Base-by-base conservation (phyloP, 2,329 filamentous ascomycete species). In the Dactylonectria estremocensis region DNA sequence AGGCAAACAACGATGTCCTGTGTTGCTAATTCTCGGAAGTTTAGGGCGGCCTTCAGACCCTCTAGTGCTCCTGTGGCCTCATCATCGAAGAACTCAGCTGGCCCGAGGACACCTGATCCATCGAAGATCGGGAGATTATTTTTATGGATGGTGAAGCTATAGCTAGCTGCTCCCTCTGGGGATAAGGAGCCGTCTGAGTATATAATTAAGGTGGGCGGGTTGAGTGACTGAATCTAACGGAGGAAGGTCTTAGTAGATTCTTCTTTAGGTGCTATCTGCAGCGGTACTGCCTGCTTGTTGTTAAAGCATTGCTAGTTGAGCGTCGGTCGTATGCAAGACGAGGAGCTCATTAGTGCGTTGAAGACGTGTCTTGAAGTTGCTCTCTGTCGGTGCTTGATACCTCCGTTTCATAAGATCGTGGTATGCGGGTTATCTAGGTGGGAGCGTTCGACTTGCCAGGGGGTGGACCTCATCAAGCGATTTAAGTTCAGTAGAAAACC, bases 81-180 rank as follows among this genome's bases (percentile, higher is more conserved):
- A 8, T 61, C 64, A 35, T 72, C 56, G n/a, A 72, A 71, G 46
- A 72, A 64, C 35, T 72, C 64, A 6, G 69, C 59, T 33, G 33
- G 54, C 13, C 48, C 57, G 24, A 70, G 56, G 28, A 59, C 43
- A 35, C 64, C 52, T n/a, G 46, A 62, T 31, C 68, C 61, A 11
- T 61, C 13, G 24, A 31, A 49, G 43, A 58, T 61, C 6, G 40
- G 20, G 40, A 50, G 20, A 37, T 31, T 58, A 40, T 57, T 46
- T 33, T 60, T 33, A 28, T 69, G 55, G 54, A 72, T 60, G 20
- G 53, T 46, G 40, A 67, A 69, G 28, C 68, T n/a, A n/a, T n/a
- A n/a, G 61, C 18, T 65, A 70, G 20, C 7, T n/a, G n/a, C n/a
- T n/a, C n/a, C n/a, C n/a, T n/a, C n/a, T n/a, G n/a, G n/a, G n/a